Base-by-base conservation (phyloP, 1,284 basidiomycete species). In the Gomphus bonarii region DNA sequence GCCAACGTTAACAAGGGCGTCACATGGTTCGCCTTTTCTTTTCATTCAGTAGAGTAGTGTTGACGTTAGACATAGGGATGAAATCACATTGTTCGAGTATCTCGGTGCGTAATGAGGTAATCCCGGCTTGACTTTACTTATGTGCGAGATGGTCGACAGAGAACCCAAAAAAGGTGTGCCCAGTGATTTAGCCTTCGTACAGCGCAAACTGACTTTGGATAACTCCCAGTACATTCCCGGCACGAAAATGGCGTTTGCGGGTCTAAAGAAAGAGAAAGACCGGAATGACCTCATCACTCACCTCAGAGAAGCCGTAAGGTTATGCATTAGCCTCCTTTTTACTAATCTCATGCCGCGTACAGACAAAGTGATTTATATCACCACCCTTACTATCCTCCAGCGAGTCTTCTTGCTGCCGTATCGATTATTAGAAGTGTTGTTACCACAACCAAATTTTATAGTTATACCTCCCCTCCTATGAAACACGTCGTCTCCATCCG, bases 1-100 rank as follows among this genome's bases (percentile, higher is more conserved):
- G 95, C 95, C 68, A 99, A 99, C 77, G 77, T 95, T 62, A 97
- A 91, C 81, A 97, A 97, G 81, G 94, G 86, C 59, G 79, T 99
- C 62, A 77, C 74, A 48, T 99, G 97, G 56, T 58, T 20, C 16
- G 68, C 35, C 64, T 60, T 18, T 54, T 30, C 54, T 38, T 43
- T 49, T 35, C 31, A n/a, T 52, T 6, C 31, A 22, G 43, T 36
- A 16, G 14, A 12, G 11, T 20, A 16, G 11, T 44, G 3, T n/a
- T 55, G 50, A 43, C 25, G 36, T 47, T n/a, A 20, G 20, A 20
- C 43, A 48, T 22, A 64, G 67, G 88, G 72, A 77, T 38, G 85
- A 91, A 72, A 55, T 82, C n/a, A 93, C 90, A n/a, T 78, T 95
- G 33, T 95, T 93, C 68, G 91, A 94, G 61, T 95, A 95, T 74